Percentiles rank a stretch among this genome's conserved stretches.
phyloP scores from a whole-genome alignment of 2,329 filamentous ascomycete genomes.

The Hypoxylon rubiginosum region DNA sequence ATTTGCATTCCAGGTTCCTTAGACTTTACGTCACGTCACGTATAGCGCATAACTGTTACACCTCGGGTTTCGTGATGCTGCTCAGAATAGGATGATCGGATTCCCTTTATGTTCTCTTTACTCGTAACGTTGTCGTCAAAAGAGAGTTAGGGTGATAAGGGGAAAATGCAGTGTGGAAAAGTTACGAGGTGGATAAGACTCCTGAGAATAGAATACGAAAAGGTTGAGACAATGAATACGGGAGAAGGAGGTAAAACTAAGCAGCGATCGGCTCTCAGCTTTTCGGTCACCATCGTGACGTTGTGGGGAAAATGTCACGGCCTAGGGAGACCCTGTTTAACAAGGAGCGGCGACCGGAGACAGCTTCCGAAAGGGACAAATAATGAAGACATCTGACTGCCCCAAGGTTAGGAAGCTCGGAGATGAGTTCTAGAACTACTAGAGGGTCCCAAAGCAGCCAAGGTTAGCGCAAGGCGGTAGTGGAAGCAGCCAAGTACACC shows the following conservation, averaged over 20 bases:
- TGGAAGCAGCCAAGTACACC: conserved; percentile 22
- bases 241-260: conserved; percentile 23
- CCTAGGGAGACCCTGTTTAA: conserved; percentile 21
- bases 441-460: conserved; percentile 17
- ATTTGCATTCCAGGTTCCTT: conserved; percentile 15
- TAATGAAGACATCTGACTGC: conserved; percentile 26
- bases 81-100: conserved; percentile 21
- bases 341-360: conserved; percentile 33
- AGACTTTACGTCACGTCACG: conserved; percentile 10
- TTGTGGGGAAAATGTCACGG: conserved; percentile 37
- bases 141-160: conserved; percentile 1
- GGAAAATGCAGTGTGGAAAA: conserved; percentile 1
- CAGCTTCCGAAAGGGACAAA: conserved; percentile 35
- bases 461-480: conserved; percentile 21
- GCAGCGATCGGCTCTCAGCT: conserved; percentile 25
- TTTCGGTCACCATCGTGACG: conserved; percentile 37
- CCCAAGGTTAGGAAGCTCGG: conserved; percentile 22
- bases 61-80: conserved; percentile 25
- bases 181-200: conserved; percentile 14
- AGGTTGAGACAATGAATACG: conserved; percentile 1
- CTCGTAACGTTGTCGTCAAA: conserved; percentile 2
- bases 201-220: conserved; percentile 13
- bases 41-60: conserved; percentile 21
- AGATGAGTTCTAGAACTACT: conserved; percentile 40
- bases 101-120: conserved; percentile 11